Conservation (phyloP, 768 basidiomycete species). For the Suillus discolor region DNA sequence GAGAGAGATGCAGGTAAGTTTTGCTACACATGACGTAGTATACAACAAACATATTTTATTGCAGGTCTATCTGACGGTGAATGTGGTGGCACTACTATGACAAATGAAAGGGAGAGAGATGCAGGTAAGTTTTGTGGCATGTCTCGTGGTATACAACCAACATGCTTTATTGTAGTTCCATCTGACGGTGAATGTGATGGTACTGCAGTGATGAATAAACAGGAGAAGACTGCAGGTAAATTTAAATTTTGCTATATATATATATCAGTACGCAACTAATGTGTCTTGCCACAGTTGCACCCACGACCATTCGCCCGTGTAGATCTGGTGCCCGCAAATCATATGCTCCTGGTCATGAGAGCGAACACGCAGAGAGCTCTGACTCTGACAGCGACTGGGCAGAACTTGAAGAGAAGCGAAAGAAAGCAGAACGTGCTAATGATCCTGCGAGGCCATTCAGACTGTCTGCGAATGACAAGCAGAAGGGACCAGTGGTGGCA, state of each 20-base stretch:
- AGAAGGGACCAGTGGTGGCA: background rate
- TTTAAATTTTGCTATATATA: constrained; percentile 2
- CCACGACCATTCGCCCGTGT: background rate
- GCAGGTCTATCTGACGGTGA: background rate
- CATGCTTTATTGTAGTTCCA: background rate
- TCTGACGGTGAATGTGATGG: constrained; percentile 1
- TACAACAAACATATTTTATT: background rate
- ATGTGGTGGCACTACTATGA: too few relatives aligned
- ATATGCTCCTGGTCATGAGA: too few relatives aligned
- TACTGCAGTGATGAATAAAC: background rate
- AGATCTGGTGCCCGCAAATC: too few relatives aligned
- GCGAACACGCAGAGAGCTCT: background rate
- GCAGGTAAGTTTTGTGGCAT: too few relatives aligned
- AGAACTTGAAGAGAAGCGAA: background rate
- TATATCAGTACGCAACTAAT: background rate
- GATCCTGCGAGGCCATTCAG: background rate
- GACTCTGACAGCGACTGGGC: constrained; percentile 2
- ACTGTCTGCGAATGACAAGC: background rate
- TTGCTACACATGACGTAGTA: background rate
- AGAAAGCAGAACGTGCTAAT: background rate
- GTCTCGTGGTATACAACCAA: background rate
- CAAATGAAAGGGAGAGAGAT: too few relatives aligned
- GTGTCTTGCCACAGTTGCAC: background rate
- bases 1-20: background rate
- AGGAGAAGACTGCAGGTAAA: background rate